phyloP scores from a whole-genome alignment of 2,329 filamentous ascomycete genomes.

The Beauveria caledonica region DNA sequence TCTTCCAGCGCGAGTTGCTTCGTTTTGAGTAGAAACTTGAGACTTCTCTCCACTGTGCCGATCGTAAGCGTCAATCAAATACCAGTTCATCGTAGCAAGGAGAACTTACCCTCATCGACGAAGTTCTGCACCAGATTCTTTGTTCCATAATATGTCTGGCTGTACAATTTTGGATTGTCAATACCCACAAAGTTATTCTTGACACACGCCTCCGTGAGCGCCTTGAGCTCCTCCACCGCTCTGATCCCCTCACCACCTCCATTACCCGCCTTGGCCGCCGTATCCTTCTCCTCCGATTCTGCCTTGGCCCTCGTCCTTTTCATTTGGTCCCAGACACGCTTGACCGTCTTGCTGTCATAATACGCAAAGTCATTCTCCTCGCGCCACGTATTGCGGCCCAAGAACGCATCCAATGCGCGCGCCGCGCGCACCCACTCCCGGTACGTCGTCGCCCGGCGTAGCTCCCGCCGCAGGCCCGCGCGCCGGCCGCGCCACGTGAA shows the following conservation, averaged over 20 bases:
- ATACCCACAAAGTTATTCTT: slow-evolving; percentile 97
- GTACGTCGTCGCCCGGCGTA: slow-evolving; percentile 69
- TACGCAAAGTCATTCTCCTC: slow-evolving; percentile 69
- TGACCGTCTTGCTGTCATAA: slow-evolving; percentile 82
- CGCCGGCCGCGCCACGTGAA: slow-evolving; percentile 81
- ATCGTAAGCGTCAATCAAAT: not conserved
- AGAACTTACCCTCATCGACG: slow-evolving; percentile 64
- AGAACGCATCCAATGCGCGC: slow-evolving; percentile 66
- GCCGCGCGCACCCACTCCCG: slow-evolving; percentile 77
- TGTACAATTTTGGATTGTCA: slow-evolving; percentile 91
- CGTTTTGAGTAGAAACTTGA: slow-evolving; percentile 62
- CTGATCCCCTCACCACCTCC: slow-evolving; percentile 32
- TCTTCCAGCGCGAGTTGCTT: slow-evolving; percentile 59
- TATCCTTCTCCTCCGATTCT: slow-evolving; percentile 36
- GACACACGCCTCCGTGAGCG: slow-evolving; percentile 78
- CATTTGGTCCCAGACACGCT: slow-evolving; percentile 69
- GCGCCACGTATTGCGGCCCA: slow-evolving; percentile 77
- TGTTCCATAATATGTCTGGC: slow-evolving; percentile 96
- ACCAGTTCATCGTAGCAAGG: not conserved
- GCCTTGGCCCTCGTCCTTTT: slow-evolving; percentile 52
- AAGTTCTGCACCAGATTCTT: slow-evolving; percentile 89
- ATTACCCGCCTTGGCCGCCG: slow-evolving; percentile 19
- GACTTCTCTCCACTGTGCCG: slow-evolving; percentile 49
- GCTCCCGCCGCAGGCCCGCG: slow-evolving; percentile 58
- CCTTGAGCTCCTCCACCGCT: slow-evolving; percentile 66